A percentile compares a stretch with the other conserved stretches of the same genome.
Evolutionary conservation across 2,329 filamentous ascomycete species (phyloP).

Genomic region (Penicillium sp.): DNA sequence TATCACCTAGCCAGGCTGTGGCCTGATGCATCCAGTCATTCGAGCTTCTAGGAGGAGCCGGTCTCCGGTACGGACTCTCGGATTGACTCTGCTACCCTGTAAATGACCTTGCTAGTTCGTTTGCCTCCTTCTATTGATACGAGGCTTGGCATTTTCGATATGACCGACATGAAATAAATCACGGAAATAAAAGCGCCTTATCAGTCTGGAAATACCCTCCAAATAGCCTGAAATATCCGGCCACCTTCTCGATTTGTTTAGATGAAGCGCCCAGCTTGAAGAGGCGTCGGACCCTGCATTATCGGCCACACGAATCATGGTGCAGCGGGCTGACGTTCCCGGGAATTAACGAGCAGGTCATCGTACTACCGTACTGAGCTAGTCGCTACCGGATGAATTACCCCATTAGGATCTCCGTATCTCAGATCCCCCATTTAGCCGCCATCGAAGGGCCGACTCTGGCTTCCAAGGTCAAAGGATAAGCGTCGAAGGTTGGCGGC

Average conservation of each 20-base stretch:
- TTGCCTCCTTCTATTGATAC: neutral
- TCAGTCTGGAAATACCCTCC: neutral
- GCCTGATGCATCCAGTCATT: neutral
- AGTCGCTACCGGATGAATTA: neutral
- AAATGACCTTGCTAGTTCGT: neutral
- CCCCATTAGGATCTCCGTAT: neutral
- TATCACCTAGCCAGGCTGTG: neutral
- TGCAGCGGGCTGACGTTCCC: neutral
- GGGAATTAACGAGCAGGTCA: neutral
- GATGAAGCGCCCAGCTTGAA: neutral
- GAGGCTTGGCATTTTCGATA: neutral
- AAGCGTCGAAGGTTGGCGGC: neutral
- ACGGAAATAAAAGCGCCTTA: neutral
- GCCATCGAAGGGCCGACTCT: neutral
- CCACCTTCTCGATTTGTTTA: constrained; percentile 5
- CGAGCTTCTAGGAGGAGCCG: neutral
- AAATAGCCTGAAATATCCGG: constrained; percentile 2
- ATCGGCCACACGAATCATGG: neutral
- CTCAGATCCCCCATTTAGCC: neutral
- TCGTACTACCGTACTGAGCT: neutral
- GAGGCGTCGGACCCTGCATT: constrained; percentile 2
- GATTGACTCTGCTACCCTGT: neutral
- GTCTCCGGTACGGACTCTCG: neutral
- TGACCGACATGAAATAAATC: neutral
- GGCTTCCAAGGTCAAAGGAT: neutral